Evolutionary conservation across 139 green algal genomes (phyloP), one percentile per base, ranked within the genome.

Genomic region (Ettlia oleoabundans): DNA sequence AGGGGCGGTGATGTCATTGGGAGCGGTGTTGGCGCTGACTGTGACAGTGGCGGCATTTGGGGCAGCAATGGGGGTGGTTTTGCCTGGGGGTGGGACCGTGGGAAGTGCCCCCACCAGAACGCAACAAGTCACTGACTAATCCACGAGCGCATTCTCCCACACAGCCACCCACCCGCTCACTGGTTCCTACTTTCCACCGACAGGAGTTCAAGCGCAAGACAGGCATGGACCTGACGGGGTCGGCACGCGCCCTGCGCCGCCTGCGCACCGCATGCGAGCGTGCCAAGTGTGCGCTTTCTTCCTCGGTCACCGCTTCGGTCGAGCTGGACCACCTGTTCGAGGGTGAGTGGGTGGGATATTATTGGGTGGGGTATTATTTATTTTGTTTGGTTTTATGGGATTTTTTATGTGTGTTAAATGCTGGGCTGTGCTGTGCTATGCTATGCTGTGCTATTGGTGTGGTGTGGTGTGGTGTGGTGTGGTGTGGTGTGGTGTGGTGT

Each of bases 231-330:
- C 43, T 78, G 47, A 51, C 47, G 8, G 21, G 32, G 24, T 35
- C 15, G 26, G 82, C 91, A 9, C 85, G 90, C 40, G 92, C 93
- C 9, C 74, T 96, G 42, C 86, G 92, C 35, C 89, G 92, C 41
- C 87, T 96, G 69, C 77, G 87, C 40, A 96, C 89, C 65, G 84
- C 90, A 28, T 93, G 88, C 83, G 93, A 96, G 87, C 89, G 93
- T 43, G 93, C 93, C 37, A 96, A 99, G 94, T 93, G 80, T 65
- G 33, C 53, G 41, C 76, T 87, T 3, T 87, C 83, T 9, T 40
- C 38, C 30, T 8, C 53, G 95, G 94, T 1, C 90, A 96, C 99
- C 90, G 97, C 97, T 8, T 92, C 91, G 61, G 94, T 99, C 38
- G 97, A 99, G 90, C 94, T 99, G 55, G 97, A 99, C 33, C 64